phyloP scores from a whole-genome alignment of 2,329 filamentous ascomycete species.

The Colletotrichum karsti region DNA sequence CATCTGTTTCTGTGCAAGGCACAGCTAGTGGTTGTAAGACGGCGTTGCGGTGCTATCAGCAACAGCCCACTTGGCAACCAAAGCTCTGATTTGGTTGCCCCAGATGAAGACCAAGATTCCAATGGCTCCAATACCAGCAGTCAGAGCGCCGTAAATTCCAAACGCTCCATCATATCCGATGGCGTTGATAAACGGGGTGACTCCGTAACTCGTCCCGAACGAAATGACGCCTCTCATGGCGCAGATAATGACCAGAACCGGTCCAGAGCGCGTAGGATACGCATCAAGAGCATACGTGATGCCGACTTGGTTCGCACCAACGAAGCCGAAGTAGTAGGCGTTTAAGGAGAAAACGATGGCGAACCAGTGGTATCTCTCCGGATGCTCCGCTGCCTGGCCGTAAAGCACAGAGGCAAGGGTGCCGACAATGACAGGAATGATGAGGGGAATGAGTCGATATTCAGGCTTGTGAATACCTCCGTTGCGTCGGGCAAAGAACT shows the following conservation, averaged over 20 bases:
- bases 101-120: conserved; percentile 42
- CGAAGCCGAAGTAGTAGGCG: conserved; percentile 45
- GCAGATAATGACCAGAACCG: conserved; percentile 53
- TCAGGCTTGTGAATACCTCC: conserved; percentile 51
- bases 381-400: conserved; percentile 44
- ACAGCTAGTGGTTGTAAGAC: not conserved
- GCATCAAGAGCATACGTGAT: conserved; percentile 54
- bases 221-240: conserved; percentile 54
- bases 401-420: conserved; percentile 47
- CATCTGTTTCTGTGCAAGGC: not conserved
- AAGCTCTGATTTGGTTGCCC: conserved; percentile 38
- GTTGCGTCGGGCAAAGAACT: conserved; percentile 43
- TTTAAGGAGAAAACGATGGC: conserved; percentile 36
- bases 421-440: conserved; percentile 47
- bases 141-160: conserved; percentile 40
- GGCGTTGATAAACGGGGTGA: conserved; percentile 36
- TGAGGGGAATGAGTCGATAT: conserved; percentile 42
- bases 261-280: conserved; percentile 50
- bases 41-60: not conserved
- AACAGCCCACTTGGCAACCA: conserved; percentile 12
- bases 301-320: conserved; percentile 52
- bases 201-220: conserved; percentile 45
- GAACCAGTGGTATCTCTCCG: conserved; percentile 44
- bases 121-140: conserved; percentile 37
- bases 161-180: conserved; percentile 44